Percentiles rank a stretch among this genome's conserved stretches.
These are phyloP conservation scores for Exophiala sp. DNA, from an alignment of 2,329 filamentous ascomycete species.

Conservation along the genomic window DNA sequence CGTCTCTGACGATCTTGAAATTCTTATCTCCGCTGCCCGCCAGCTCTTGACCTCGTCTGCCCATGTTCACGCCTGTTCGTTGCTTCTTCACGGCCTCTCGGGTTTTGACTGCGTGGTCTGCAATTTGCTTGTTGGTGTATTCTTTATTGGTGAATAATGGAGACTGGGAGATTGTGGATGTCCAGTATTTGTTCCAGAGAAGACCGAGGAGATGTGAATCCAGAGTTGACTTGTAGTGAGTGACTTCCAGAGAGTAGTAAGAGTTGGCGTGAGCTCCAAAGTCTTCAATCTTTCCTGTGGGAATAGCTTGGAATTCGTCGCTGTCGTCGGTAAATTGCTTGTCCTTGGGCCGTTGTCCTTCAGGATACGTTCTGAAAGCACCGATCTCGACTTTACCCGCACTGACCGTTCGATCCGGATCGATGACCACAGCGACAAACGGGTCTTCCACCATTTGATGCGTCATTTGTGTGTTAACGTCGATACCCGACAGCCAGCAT, in stretches of 20 bases:
- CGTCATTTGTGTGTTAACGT: slow-evolving; percentile 80
- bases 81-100: slow-evolving; percentile 56
- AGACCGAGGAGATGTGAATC: slow-evolving; percentile 82
- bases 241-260: slow-evolving; percentile 89
- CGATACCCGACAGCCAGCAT: slow-evolving; percentile 96
- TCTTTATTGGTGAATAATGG: slow-evolving; percentile 90
- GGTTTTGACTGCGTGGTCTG: slow-evolving; percentile 81
- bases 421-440: slow-evolving; percentile 92
- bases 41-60: slow-evolving; percentile 24
- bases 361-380: slow-evolving; percentile 87
- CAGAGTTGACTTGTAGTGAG: slow-evolving; percentile 90
- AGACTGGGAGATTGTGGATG: slow-evolving; percentile 87
- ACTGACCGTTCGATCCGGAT: slow-evolving; percentile 91
- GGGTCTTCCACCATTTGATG: slow-evolving; percentile 86
- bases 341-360: slow-evolving; percentile 61
- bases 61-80: slow-evolving; percentile 21
- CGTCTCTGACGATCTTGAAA: slow-evolving; percentile 38
- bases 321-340: slow-evolving; percentile 40
- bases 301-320: slow-evolving; percentile 61
- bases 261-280: slow-evolving; percentile 88
- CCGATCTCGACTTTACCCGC: slow-evolving; percentile 96
- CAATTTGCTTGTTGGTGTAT: slow-evolving; percentile 87
- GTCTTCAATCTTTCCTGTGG: slow-evolving; percentile 88
- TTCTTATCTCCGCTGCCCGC: slow-evolving; percentile 27
- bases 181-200: slow-evolving; percentile 99